Evolutionary conservation across 768 basidiomycete genomes (phyloP).

Genomic region (Boletus speciosus): DNA sequence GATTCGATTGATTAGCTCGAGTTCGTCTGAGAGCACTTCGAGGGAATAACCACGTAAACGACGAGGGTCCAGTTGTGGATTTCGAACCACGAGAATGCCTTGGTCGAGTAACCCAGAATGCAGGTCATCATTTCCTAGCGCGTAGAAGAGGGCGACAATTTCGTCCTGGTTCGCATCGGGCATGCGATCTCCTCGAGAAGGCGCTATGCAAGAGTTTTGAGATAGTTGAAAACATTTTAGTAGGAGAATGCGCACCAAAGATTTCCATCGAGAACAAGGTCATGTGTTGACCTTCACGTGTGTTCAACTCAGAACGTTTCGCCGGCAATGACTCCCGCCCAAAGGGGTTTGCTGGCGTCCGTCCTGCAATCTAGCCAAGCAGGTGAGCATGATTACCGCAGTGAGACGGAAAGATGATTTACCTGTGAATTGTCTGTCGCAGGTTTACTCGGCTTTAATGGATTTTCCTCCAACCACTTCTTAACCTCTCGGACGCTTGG

Average conservation of each 20-base stretch:
- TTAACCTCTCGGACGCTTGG: constrained; percentile 56
- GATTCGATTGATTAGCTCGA: constrained; percentile 75
- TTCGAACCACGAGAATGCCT: constrained; percentile 57
- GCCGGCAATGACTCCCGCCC: constrained; percentile 60
- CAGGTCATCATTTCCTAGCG: constrained; percentile 49
- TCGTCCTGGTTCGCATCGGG: constrained; percentile 59
- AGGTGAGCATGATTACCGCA: neutral
- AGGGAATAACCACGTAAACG: constrained; percentile 44
- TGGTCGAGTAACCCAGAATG: constrained; percentile 26
- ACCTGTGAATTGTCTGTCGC: constrained; percentile 51
- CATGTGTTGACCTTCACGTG: constrained; percentile 70
- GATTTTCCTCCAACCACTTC: constrained; percentile 46
- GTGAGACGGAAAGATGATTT: neutral
- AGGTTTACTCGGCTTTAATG: constrained; percentile 13
- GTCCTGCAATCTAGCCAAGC: constrained; percentile 56
- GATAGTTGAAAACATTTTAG: neutral
- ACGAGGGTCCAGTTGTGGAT: constrained; percentile 35
- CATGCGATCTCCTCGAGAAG: constrained; percentile 52
- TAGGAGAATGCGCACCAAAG: constrained; percentile 58
- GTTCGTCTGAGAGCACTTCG: constrained; percentile 61
- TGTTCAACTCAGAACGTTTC: constrained; percentile 35
- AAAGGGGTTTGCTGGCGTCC: constrained; percentile 71
- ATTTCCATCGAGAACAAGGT: constrained; percentile 79
- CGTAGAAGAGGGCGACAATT: constrained; percentile 70
- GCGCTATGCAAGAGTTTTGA: constrained; percentile 39